phyloP scores from a whole-genome alignment of 495 filamentous ascomycete genomes.

The Daldinia caldariorum region DNA sequence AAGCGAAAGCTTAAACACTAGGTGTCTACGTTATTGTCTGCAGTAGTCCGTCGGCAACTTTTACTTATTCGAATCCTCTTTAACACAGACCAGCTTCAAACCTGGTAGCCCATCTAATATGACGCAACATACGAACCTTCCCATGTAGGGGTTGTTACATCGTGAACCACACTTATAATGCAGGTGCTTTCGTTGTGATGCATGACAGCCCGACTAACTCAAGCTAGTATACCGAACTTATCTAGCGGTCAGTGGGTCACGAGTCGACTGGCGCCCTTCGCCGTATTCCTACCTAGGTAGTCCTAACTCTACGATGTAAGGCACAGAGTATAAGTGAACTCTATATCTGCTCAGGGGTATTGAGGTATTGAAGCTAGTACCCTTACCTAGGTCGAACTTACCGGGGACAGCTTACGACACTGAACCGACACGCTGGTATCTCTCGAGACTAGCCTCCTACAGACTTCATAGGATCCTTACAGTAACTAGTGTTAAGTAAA shows the following conservation, averaged over 20 bases:
- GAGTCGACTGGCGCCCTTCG: conserved; percentile 26
- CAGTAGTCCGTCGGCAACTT: conserved; percentile 23
- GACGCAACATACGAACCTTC: conserved; percentile 24
- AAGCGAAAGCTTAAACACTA: conserved; percentile 11
- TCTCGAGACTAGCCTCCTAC: background rate
- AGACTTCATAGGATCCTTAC: background rate
- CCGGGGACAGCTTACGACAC: background rate
- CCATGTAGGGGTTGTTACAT: conserved; percentile 35
- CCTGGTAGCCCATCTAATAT: conserved; percentile 4
- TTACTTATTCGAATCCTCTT: conserved; percentile 3
- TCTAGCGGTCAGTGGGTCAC: conserved; percentile 30
- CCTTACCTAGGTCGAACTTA: background rate
- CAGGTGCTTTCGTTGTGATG: conserved; percentile 30
- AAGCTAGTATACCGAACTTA: conserved; percentile 32
- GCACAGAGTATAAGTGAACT: conserved; percentile 26
- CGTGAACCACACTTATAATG: conserved; percentile 34
- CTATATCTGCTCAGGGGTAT: background rate
- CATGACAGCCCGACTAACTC: conserved; percentile 41
- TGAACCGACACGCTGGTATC: background rate
- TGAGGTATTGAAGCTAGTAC: background rate
- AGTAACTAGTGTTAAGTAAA: background rate
- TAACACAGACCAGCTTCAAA: background rate
- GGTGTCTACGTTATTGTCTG: background rate
- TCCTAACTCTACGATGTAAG: conserved; percentile 17
- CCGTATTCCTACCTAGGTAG: conserved; percentile 26